Percentiles rank a stretch among this genome's conserved stretches.
These are phyloP conservation scores for Pichia insulana DNA, from an alignment of 805 yeast genomes.

Conservation along the genomic window DNA sequence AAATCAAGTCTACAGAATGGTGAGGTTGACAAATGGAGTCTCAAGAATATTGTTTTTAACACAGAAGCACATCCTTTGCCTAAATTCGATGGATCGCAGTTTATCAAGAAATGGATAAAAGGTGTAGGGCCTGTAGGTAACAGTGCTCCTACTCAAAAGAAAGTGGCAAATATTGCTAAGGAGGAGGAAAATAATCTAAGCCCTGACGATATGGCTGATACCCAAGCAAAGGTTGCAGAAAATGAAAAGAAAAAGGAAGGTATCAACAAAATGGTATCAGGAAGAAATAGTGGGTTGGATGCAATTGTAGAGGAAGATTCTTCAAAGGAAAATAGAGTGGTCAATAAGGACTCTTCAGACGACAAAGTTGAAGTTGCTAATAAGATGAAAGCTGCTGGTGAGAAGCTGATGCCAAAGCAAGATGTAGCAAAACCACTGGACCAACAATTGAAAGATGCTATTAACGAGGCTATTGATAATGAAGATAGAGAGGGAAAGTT, in stretches of 20 bases:
- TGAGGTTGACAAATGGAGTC: constrained; percentile 45
- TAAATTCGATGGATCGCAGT: constrained; percentile 42
- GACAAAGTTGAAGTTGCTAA: constrained; percentile 6
- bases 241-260: not conserved
- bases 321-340: not conserved
- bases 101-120: constrained; percentile 58
- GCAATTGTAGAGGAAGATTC: not conserved
- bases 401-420: constrained; percentile 10
- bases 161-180: not conserved
- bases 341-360: not conserved
- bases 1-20: constrained; percentile 22
- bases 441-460: constrained; percentile 19
- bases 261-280: not conserved
- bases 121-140: constrained; percentile 1
- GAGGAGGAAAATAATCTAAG: too few relatives aligned
- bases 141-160: not conserved
- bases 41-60: constrained; percentile 68
- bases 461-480: not conserved
- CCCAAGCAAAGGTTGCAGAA: not conserved
- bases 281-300: constrained; percentile 2
- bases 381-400: constrained; percentile 2
- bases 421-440: constrained; percentile 22
- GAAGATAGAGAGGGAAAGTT: not conserved
- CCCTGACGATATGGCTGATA: too few relatives aligned
- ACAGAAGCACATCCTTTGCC: constrained; percentile 95